Evolutionary conservation across 2,329 filamentous ascomycete species (phyloP).

Genomic region (Paecilomyces variotii): DNA sequence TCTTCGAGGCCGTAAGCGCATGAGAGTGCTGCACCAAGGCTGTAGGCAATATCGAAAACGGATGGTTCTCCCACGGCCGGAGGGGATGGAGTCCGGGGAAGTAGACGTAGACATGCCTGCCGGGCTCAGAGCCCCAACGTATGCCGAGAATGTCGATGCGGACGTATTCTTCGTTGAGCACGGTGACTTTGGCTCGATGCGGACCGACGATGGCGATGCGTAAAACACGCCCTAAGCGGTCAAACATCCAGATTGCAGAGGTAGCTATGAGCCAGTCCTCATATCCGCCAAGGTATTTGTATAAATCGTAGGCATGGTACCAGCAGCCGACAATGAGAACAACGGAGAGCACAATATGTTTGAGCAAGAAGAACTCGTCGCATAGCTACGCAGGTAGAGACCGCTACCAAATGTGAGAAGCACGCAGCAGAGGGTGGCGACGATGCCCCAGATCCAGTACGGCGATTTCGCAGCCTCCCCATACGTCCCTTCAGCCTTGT

Average conservation of each 20-base stretch:
- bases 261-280: constrained; percentile 32
- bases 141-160: too few relatives aligned
- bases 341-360: constrained; percentile 23
- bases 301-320: constrained; percentile 33
- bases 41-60: constrained; percentile 65
- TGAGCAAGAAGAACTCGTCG: constrained; percentile 28
- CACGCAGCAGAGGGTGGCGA: constrained; percentile 15
- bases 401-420: constrained; percentile 14
- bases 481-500: too few relatives aligned
- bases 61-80: constrained; percentile 36
- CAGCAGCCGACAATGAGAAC: constrained; percentile 25
- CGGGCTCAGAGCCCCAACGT: constrained; percentile 16
- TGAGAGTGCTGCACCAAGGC: constrained; percentile 55
- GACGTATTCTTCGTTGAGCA: too few relatives aligned
- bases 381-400: not conserved
- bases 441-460: constrained; percentile 16
- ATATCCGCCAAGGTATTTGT: constrained; percentile 36
- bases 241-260: too few relatives aligned
- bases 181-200: too few relatives aligned
- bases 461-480: too few relatives aligned
- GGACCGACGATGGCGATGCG: too few relatives aligned
- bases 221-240: too few relatives aligned
- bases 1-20: constrained; percentile 45
- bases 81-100: constrained; percentile 47
- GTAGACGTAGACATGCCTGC: constrained; percentile 65